Conservation (phyloP, 2,329 filamentous ascomycete species). For the Rhytidhysteron rufulum region DNA sequence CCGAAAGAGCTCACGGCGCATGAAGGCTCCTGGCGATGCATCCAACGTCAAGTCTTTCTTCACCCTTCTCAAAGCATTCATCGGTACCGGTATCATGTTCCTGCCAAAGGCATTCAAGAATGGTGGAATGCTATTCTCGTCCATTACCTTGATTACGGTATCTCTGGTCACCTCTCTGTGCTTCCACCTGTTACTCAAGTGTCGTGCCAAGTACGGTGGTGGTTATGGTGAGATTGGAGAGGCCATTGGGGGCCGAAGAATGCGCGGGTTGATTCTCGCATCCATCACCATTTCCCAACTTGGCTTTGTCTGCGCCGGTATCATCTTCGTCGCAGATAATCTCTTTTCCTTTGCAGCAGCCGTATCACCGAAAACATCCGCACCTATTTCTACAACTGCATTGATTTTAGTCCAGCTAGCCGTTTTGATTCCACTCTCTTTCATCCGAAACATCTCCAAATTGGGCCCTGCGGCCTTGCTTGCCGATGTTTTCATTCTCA, state of each 20-base stretch:
- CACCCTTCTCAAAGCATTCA: conserved; percentile 72
- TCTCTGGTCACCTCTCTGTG: conserved; percentile 65
- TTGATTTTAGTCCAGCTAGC: conserved; percentile 66
- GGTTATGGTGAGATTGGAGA: conserved; percentile 73
- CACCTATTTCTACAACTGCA: conserved; percentile 52
- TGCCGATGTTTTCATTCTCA: conserved; percentile 68
- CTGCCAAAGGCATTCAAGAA: conserved; percentile 76
- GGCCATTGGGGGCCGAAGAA: conserved; percentile 59
- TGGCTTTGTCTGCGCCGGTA: conserved; percentile 72
- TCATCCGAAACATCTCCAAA: conserved; percentile 73
- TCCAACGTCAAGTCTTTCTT: conserved; percentile 72
- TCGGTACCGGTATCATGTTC: conserved; percentile 80
- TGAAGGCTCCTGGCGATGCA: conserved; percentile 55
- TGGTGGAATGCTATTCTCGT: conserved; percentile 72
- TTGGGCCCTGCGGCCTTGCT: conserved; percentile 65
- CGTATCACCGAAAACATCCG: conserved; percentile 46
- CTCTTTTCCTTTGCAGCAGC: conserved; percentile 64
- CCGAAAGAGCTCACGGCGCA: conserved; percentile 47
- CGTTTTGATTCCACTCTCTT: conserved; percentile 61
- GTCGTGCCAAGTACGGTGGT: conserved; percentile 60
- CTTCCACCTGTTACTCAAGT: conserved; percentile 68
- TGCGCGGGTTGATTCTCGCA: conserved; percentile 63
- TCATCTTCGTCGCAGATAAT: conserved; percentile 76
- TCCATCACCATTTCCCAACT: conserved; percentile 73
- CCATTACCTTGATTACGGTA: conserved; percentile 62